These are phyloP conservation scores for Phytophthora pluvialis DNA, from an alignment of 352 stramenopile genomes.

Conservation along the genomic window DNA sequence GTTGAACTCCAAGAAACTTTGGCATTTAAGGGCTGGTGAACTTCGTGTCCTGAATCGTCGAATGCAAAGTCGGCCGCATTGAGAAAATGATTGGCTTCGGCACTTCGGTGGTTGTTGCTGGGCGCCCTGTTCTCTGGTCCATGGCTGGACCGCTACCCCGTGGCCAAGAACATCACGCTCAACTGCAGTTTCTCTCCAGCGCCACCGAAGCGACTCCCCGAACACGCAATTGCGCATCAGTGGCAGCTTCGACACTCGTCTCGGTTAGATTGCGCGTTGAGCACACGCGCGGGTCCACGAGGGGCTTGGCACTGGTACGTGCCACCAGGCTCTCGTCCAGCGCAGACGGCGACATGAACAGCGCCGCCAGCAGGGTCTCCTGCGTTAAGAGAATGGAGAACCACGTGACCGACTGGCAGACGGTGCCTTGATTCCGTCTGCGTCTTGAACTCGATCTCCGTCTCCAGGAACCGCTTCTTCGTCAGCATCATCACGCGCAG, in stretches of 20 bases:
- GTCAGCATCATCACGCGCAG: slow-evolving; percentile 82
- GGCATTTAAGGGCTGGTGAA: too few species aligned
- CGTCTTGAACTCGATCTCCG: slow-evolving; percentile 74
- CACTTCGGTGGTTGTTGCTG: too few species aligned
- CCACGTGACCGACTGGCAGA: slow-evolving; percentile 80
- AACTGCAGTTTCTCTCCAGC: slow-evolving; percentile 39
- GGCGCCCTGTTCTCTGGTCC: too few species aligned
- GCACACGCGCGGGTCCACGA: slow-evolving; percentile 45
- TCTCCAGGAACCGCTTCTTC: slow-evolving; percentile 74
- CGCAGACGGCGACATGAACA: slow-evolving; percentile 45
- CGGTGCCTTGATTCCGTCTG: slow-evolving; percentile 78
- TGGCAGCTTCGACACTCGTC: slow-evolving; percentile 54
- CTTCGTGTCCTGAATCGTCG: too few species aligned
- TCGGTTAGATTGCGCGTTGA: slow-evolving; percentile 56
- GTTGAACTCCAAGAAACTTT: too few species aligned
- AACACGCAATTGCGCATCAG: slow-evolving; percentile 64
- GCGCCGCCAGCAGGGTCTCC: slow-evolving; percentile 57
- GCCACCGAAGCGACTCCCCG: slow-evolving; percentile 36
- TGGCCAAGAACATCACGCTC: too few species aligned
- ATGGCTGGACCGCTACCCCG: too few species aligned
- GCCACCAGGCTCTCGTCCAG: slow-evolving; percentile 45
- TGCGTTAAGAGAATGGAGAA: slow-evolving; percentile 72
- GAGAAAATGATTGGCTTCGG: too few species aligned
- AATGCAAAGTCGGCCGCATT: too few species aligned
- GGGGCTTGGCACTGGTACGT: slow-evolving; percentile 22